Base-by-base conservation (phyloP, 345 rosid species). In the Turritis glabra region DNA sequence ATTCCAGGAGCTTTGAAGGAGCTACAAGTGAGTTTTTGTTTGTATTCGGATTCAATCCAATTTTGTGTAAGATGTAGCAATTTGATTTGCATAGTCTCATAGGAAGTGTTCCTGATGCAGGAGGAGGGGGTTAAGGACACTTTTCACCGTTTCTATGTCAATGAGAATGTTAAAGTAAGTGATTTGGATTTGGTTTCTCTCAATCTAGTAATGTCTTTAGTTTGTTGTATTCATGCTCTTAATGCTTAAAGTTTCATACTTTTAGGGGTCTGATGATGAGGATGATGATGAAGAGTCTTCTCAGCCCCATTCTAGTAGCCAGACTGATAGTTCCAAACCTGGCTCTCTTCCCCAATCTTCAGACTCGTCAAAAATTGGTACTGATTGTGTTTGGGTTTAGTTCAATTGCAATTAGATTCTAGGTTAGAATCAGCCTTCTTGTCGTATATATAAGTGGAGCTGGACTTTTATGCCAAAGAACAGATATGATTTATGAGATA, bases 201-300 rank as follows among this genome's bases (percentile, higher is more conserved):
- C 0, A 0, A 53, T 55, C 21, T 66, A 8, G 0, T n/a, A 2
- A 5, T 21, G 19, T 65, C 14, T 69, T 37, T 14, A 4, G 11
- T 3, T 26, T 55, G 27, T 14, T 40, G 48, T 44, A 32, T 27
- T 48, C 26, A 7, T 40, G 7, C 3, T 38, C 11, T 7, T 64
- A 3, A 25, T 58, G 64, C 33, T 58, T 61, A 3, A 27, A 18
- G 43, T 61, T 30, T 8, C 21, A 17, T 15, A 56, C 15, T 52
- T 58, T 23, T 63, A 90, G 97, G 79, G 60, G 8, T 80, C 82
- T 12, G 88, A 84, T 76, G 89, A 89, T 29, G 86, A 86, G 2
- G 89, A 89, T 1, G 94, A 88, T 1, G 93, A 89, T 3, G 92
- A 84, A 53, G 77, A 80, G 54, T 81, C 77, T 14, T 85, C 89